Percentiles rank a stretch among this genome's conserved stretches.
phyloP scores from a whole-genome alignment of 1,284 basidiomycete species.

The Mycena sp. region DNA sequence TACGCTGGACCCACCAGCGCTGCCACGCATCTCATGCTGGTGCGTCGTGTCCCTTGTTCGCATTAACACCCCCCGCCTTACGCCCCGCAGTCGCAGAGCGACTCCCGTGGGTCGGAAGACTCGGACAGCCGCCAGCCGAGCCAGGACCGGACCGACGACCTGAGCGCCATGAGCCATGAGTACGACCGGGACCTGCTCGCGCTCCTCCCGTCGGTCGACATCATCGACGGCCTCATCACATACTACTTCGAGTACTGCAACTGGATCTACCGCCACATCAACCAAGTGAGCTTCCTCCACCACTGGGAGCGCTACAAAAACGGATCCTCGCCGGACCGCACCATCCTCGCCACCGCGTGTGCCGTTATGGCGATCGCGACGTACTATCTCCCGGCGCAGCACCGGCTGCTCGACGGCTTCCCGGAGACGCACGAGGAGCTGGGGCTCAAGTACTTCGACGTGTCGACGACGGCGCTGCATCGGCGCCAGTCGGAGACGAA shows the following conservation, averaged over 20 bases:
- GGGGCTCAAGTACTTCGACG: slow-evolving; percentile 69
- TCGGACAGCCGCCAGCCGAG: slow-evolving; percentile 28
- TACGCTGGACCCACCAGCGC: slow-evolving; percentile 80
- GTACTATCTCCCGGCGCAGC: slow-evolving; percentile 74
- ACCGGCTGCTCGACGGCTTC: slow-evolving; percentile 62
- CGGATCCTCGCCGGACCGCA: slow-evolving; percentile 69
- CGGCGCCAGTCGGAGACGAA: slow-evolving; percentile 67
- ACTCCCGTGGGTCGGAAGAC: slow-evolving; percentile 25
- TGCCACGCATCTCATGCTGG: slow-evolving; percentile 71
- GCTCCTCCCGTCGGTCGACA: slow-evolving; percentile 67
- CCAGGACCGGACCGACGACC: slow-evolving; percentile 45
- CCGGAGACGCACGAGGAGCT: slow-evolving; percentile 63
- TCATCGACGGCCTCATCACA: slow-evolving; percentile 74
- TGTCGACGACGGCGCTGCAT: slow-evolving; percentile 72
- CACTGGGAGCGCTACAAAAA: slow-evolving; percentile 79
- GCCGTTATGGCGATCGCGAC: slow-evolving; percentile 76
- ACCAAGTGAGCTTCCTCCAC: slow-evolving; percentile 64
- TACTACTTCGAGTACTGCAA: slow-evolving; percentile 87
- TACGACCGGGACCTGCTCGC: slow-evolving; percentile 77
- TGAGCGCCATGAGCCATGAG: slow-evolving; percentile 59
- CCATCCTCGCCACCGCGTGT: slow-evolving; percentile 75
- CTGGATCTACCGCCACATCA: slow-evolving; percentile 84
- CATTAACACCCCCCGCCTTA: slow-evolving; percentile 22
- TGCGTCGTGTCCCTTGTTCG: slow-evolving; percentile 41
- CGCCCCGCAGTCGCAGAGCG: slow-evolving; percentile 8